Percentiles rank a stretch among this genome's conserved stretches.
phyloP scores from a whole-genome alignment of 306 rosid species.

The Corylus heterophylla region DNA sequence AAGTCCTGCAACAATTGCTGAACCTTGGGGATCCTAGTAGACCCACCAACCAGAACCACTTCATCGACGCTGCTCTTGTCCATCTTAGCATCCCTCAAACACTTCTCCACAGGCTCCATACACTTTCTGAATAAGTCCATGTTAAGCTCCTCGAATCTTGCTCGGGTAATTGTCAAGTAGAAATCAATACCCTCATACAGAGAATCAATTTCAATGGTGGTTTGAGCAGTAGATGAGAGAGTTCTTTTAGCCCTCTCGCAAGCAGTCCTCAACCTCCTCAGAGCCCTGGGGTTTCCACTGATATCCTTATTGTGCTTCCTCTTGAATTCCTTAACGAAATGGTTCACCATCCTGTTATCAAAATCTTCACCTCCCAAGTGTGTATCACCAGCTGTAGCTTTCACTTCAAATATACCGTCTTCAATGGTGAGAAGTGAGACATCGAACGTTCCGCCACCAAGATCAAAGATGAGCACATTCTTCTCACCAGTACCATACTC shows the following conservation, averaged over 20 bases:
- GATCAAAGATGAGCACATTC: constrained; percentile 39
- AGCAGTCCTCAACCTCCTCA: constrained; percentile 33
- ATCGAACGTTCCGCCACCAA: constrained; percentile 44
- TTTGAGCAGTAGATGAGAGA: constrained; percentile 35
- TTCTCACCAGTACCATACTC: constrained; percentile 18
- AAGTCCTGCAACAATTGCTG: constrained; percentile 38
- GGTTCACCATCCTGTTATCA: constrained; percentile 37
- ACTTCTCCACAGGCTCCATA: constrained; percentile 40
- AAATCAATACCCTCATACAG: constrained; percentile 37
- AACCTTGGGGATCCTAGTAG: constrained; percentile 43
- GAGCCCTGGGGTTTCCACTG: constrained; percentile 20
- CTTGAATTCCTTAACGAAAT: constrained; percentile 41
- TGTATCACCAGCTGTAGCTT: constrained; percentile 38
- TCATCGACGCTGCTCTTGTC: constrained; percentile 33
- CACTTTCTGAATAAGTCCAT: constrained; percentile 41
- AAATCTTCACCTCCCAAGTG: constrained; percentile 47
- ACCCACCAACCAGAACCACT: constrained; percentile 45
- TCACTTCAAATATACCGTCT: constrained; percentile 41
- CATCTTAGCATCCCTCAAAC: constrained; percentile 38
- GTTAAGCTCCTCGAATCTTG: constrained; percentile 38
- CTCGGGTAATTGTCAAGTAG: constrained; percentile 25
- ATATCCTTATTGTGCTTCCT: constrained; percentile 40
- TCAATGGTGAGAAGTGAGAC: constrained; percentile 43
- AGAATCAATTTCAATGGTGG: constrained; percentile 43
- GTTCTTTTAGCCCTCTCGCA: constrained; percentile 51